These are phyloP conservation scores for Kluyveromyces sp. DNA, from an alignment of 1,139 yeast genomes.

Conservation along the genomic window DNA sequence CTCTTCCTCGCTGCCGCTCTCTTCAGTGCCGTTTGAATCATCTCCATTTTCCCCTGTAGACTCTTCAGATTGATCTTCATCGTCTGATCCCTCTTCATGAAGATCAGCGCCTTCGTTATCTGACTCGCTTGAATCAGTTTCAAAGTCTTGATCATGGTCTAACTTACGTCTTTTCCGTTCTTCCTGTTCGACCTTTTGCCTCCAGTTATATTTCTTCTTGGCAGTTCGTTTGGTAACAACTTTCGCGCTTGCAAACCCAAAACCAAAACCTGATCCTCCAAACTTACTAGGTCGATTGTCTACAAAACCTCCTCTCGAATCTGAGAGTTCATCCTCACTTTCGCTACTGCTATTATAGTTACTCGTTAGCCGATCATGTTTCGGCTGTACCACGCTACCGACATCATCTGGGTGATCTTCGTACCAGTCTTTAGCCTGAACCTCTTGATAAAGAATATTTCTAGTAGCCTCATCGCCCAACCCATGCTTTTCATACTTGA, in stretches of 20 bases:
- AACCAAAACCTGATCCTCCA: constrained; percentile 59
- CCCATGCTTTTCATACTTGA: constrained; percentile 67
- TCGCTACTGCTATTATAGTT: no score
- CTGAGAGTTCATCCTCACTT: constrained; percentile 27
- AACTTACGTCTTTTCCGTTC: constrained; percentile 34
- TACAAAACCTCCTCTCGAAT: constrained; percentile 46
- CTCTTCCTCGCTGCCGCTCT: constrained; percentile 16
- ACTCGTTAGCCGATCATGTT: no score
- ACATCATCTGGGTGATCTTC: constrained; percentile 34
- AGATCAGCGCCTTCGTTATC: constrained; percentile 16
- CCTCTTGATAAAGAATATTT: constrained; percentile 63
- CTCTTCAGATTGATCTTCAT: constrained; percentile 13
- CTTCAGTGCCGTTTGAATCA: constrained; percentile 14
- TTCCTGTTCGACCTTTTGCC: constrained; percentile 44
- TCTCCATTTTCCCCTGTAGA: constrained; percentile 17
- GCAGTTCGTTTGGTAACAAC: constrained; percentile 43
- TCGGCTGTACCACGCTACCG: constrained; percentile 12
- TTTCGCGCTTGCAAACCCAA: constrained; percentile 51
- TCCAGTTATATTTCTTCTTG: constrained; percentile 51
- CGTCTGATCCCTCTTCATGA: background rate
- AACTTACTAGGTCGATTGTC: constrained; percentile 64
- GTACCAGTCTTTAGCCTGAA: constrained; percentile 60
- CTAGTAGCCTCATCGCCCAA: constrained; percentile 59
- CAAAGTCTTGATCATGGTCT: constrained; percentile 44
- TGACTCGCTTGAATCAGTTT: constrained; percentile 29